Evolutionary conservation across 208 protist genomes (phyloP), one percentile per base, ranked within the genome.

Genomic region (Balamuthia mandrillaris): DNA sequence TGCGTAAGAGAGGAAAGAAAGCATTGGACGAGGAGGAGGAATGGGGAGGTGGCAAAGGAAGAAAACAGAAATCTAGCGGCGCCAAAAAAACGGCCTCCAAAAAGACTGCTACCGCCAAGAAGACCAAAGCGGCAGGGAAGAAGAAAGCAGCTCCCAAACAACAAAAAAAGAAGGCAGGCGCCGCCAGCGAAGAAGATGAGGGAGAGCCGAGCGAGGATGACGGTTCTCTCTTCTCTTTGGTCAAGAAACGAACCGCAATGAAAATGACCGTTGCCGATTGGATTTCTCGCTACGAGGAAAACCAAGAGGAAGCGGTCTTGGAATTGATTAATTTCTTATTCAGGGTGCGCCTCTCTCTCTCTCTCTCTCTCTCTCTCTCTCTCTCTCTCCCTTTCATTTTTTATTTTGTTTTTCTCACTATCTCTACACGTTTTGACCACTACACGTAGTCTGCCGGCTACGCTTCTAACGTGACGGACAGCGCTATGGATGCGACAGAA

Each of bases 291-390:
- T 82, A 82, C 54, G 51, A 82, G 45, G 51, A 82, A 3, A 27
- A 82, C 37, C 51, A 45, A 12, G 7, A 14, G 4, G 74, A 82
- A 33, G 74, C 74, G n/a, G 65, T 82, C 51, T 37, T 45, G 39
- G 74, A 82, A 21, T 52, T 82, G 5, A 45, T 82, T 27, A 82
- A 82, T 65, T 82, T 82, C n/a, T 65, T 82, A 47, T 29, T 82
- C 51, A 82, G 37, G 74, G 74, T 65, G 3, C 41, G n/a, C n/a
- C n/a, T n/a, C n/a, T n/a, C n/a, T n/a, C n/a, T n/a, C n/a, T n/a
- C n/a, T n/a, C n/a, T n/a, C n/a, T n/a, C n/a, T n/a, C n/a, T n/a
- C n/a, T n/a, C n/a, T n/a, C n/a, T n/a, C n/a, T n/a, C n/a, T n/a
- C n/a, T n/a, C n/a, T n/a, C n/a, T n/a, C n/a, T n/a, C n/a, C n/a